Evolutionary conservation across 2,329 filamentous ascomycete species (phyloP).

Genomic region (Periconia macrospinosa): DNA sequence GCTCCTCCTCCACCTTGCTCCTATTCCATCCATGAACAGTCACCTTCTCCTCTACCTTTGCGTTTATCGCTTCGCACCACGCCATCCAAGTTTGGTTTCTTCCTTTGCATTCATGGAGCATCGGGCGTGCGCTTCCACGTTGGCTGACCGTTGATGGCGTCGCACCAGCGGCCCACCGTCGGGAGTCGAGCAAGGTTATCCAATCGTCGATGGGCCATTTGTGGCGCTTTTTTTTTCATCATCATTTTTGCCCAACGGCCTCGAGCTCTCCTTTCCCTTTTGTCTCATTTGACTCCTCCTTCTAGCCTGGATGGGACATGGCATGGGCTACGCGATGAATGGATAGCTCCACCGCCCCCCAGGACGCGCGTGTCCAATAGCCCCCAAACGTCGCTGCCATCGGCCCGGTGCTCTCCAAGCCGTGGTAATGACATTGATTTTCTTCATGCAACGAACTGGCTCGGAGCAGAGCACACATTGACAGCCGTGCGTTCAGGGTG

Average conservation of each 20-base stretch:
- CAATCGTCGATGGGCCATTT: not conserved
- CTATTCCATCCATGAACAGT: no score
- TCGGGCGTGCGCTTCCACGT: no score
- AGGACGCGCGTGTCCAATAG: not conserved
- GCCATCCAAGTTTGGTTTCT: conserved; percentile 23
- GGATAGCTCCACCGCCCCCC: no score
- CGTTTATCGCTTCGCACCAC: conserved; percentile 15
- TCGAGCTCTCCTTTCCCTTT: conserved; percentile 16
- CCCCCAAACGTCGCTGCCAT: conserved; percentile 8
- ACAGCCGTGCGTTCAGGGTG: conserved; percentile 7
- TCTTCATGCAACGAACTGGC: conserved; percentile 17
- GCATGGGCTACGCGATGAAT: conserved; percentile 3
- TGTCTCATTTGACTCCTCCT: conserved; percentile 1
- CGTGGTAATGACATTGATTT: not conserved
- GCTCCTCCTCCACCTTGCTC: no score
- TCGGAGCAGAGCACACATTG: conserved; percentile 1
- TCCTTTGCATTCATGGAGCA: no score
- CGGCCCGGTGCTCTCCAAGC: not conserved
- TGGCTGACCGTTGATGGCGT: conserved; percentile 41
- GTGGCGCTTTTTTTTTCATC: not conserved
- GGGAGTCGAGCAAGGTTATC: not conserved
- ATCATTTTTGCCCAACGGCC: conserved; percentile 34
- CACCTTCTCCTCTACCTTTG: no score
- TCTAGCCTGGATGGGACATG: conserved; percentile 30
- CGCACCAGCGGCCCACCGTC: conserved; percentile 29